Base-by-base conservation (phyloP, 345 rosid genomes). In the Brassica nigra region DNA sequence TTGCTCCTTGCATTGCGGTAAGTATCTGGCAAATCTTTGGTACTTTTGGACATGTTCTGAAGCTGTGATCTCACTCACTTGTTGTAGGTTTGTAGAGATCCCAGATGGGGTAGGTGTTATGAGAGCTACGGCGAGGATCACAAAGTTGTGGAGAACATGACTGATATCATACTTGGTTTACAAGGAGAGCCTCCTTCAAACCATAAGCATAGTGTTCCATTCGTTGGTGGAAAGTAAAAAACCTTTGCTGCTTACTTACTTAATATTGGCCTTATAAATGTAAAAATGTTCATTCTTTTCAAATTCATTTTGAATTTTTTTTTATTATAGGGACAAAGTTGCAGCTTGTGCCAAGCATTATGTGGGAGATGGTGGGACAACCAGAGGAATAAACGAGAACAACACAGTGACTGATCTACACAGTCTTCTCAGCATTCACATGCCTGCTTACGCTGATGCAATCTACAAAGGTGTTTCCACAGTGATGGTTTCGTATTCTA, bases 1-100 rank as follows among this genome's bases (percentile, higher is more conserved):
- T 95, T 75, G 99, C 97, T 59, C 99, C 99, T 66, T 95, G 98
- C 87, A 88, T 95, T 70, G 99, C 98, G n/a, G 98, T 95, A 89
- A 63, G 2, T 0, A 1, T 36, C 12, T 71, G 4, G 52, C 62
- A 31, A 3, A 61, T 49, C 66, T 68, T 39, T 15, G 55, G 55
- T 28, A 57, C 65, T 23, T 8, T 6, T 62, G 8, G 54, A 11
- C 55, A 10, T 66, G 52, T 73, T 44, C 36, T 70, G 5, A 62
- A 70, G 54, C 14, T 74, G 66, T 33, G 14, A 57, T 16, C 70
- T 55, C 70, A 59, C 52, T 79, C 18, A 6, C 66, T 79, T 47
- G 79, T 31, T 65, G 67, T 86, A 95, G 99, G 99, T 95, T 64
- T 95, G 99, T 81, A 88, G 97, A 84, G 98, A 93, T 86, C 99